phyloP scores from a whole-genome alignment of 768 basidiomycete species.

The Sarcomyxa edulis region DNA sequence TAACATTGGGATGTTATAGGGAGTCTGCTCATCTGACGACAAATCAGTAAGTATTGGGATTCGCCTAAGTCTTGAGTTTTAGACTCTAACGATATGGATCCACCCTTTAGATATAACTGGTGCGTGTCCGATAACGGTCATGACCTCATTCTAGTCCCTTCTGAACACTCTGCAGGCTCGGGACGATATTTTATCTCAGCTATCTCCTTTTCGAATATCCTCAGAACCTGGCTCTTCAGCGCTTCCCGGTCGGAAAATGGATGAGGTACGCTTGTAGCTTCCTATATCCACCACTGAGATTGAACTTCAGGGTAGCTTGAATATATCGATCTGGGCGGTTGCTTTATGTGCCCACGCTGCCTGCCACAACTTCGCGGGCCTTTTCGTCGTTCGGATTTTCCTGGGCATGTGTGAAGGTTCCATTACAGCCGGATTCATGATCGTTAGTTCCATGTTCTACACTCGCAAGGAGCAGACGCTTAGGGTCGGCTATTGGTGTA shows the following conservation, averaged over 20 bases:
- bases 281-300: neutral
- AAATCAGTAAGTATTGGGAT: no score
- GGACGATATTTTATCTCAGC: slow-evolving; percentile 73
- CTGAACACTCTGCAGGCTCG: slow-evolving; percentile 78
- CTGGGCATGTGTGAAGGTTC: slow-evolving; percentile 73
- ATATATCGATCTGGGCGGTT: slow-evolving; percentile 72
- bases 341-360: slow-evolving; percentile 59
- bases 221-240: slow-evolving; percentile 73
- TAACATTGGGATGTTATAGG: slow-evolving; percentile 22
- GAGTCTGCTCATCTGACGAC: slow-evolving; percentile 49
- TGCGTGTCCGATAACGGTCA: no score
- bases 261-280: slow-evolving; percentile 49
- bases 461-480: slow-evolving; percentile 68
- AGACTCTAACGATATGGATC: no score
- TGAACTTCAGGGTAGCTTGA: slow-evolving; percentile 38
- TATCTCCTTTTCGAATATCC: slow-evolving; percentile 66
- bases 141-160: no score
- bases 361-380: slow-evolving; percentile 63
- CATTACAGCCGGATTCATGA: slow-evolving; percentile 77
- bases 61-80: no score
- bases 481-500: slow-evolving; percentile 82
- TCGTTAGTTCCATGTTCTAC: slow-evolving; percentile 82
- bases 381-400: slow-evolving; percentile 72
- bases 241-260: slow-evolving; percentile 77
- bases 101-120: no score